Conservation (phyloP, 495 filamentous ascomycete species). For the Melanomma pulvis-pyrius region DNA sequence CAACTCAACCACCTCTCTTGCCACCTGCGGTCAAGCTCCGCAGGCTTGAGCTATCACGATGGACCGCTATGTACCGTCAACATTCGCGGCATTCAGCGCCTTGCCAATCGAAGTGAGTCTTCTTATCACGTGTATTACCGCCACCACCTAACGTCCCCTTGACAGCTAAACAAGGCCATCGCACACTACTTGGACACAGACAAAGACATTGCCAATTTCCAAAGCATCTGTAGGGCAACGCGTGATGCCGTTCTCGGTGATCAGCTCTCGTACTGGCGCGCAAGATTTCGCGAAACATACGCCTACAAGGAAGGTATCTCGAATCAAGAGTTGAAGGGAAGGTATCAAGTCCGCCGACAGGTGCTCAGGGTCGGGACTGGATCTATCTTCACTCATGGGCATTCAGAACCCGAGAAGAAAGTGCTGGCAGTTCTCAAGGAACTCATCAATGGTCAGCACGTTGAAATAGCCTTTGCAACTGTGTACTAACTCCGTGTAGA, state of each 20-base stretch:
- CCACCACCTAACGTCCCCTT: background rate
- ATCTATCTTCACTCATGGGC: conserved; percentile 33
- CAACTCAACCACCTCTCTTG: background rate
- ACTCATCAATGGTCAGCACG: conserved; percentile 39
- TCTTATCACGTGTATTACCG: background rate
- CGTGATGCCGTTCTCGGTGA: conserved; percentile 42
- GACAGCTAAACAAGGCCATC: conserved; percentile 42
- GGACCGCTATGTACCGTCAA: background rate
- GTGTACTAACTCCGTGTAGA: conserved; percentile 16
- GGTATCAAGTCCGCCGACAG: conserved; percentile 37
- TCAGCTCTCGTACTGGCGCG: conserved; percentile 41
- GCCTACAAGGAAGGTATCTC: conserved; percentile 8
- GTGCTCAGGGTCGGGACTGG: conserved; percentile 29
- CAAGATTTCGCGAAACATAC: conserved; percentile 36
- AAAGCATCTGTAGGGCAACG: conserved; percentile 35
- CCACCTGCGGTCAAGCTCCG: too few species aligned
- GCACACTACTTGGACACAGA: conserved; percentile 40
- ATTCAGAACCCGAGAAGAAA: conserved; percentile 19
- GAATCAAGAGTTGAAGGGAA: conserved; percentile 29
- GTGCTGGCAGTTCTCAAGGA: conserved; percentile 37
- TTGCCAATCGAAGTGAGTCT: conserved; percentile 24
- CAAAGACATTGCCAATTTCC: conserved; percentile 40
- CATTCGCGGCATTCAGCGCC: conserved; percentile 15
- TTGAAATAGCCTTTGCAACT: background rate
- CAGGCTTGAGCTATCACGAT: background rate